Evolutionary conservation across 768 basidiomycete genomes (phyloP), one percentile per base, ranked within the genome.

Genomic region (Mycena galopus): DNA sequence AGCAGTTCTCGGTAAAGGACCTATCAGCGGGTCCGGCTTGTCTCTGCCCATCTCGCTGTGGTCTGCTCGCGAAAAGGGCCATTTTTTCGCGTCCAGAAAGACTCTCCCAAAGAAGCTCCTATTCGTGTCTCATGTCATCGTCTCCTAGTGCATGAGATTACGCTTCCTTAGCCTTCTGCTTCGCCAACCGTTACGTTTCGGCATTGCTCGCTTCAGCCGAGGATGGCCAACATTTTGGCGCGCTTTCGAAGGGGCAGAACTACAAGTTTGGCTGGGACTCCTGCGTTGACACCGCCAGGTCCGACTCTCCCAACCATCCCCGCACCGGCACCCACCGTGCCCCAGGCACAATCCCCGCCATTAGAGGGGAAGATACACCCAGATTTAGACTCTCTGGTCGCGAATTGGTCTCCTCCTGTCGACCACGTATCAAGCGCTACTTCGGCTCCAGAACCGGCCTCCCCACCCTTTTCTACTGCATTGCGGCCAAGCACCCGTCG

Each of bases 331-430:
- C 55, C 73, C 29, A 16, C 21, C 61, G 32, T 11, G 9, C 4
- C 57, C 7, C 47, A 39, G 35, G 51, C 21, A 51, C 37, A 59
- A 32, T 25, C 29, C 12, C 10, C 66, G 30, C 63, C 69, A 17
- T 42, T 75, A 42, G 74, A 75, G 44, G 42, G 67, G 32, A 65
- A 59, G 65, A 75, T 75, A 50, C 71, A 72, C 58, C 74, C 74
- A 1, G 74, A 75, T 44, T 39, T 75, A 23, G 71, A 75, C 55
- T 65, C 74, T 3, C 56, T 75, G 25, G 74, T 75, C 37, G 71
- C 74, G 51, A 60, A 72, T 62, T 75, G 70, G 69, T 67, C 57
- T 9, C 66, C 66, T 50, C 57, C 70, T 9, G 61, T 27, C 9
- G 44, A 23, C 23, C 53, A 63, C n/a, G 53, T 17, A 23, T 47